Evolutionary conservation across 106 monocot species (phyloP).

Genomic region (Alisma plantagoaquatica): DNA sequence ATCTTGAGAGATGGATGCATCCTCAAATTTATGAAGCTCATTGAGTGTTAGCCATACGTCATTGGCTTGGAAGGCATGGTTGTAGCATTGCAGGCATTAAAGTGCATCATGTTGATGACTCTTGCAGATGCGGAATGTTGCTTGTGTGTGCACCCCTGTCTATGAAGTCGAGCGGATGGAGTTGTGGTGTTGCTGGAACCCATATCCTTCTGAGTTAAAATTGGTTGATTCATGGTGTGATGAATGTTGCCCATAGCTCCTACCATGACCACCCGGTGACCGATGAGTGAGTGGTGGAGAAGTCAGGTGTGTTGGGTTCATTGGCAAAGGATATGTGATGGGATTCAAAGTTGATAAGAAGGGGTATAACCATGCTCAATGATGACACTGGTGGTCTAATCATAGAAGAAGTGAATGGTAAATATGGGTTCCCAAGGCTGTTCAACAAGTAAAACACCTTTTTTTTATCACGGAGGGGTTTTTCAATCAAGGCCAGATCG

Average conservation of each 20-base stretch:
- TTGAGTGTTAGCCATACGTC: neutral
- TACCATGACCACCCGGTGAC: neutral
- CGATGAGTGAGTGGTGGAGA: neutral
- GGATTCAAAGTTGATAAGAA: neutral
- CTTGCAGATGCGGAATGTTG: neutral
- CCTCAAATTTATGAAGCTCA: neutral
- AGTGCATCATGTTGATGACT: neutral
- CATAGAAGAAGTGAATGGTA: neutral
- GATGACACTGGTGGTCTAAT: neutral
- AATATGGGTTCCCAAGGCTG: neutral
- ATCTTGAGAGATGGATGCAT: neutral
- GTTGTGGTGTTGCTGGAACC: neutral
- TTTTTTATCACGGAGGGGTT: neutral
- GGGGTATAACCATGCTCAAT: neutral
- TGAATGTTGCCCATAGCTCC: neutral
- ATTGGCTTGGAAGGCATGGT: neutral
- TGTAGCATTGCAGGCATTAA: neutral
- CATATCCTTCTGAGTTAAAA: neutral
- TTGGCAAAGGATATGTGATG: too few species aligned
- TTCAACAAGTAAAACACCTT: neutral
- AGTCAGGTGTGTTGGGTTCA: too few species aligned
- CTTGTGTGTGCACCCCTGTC: neutral
- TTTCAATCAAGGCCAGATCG: neutral
- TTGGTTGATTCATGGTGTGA: too few species aligned
- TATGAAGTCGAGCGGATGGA: neutral